These are phyloP conservation scores for Cyberlindnera japonica DNA, from an alignment of 805 yeast species.

Conservation along the genomic window DNA sequence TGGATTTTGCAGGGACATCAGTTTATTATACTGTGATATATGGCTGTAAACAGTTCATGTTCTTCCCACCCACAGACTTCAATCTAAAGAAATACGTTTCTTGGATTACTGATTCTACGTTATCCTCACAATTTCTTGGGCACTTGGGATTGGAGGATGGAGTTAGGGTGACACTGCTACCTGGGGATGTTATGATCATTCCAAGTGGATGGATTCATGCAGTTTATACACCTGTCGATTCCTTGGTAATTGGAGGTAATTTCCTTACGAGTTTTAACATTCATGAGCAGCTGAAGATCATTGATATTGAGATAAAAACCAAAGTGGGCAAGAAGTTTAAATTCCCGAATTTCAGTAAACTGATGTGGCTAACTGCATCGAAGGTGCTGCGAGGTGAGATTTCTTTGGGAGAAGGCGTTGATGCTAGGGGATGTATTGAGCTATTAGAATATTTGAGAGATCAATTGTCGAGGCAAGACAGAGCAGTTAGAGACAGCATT, in stretches of 20 bases:
- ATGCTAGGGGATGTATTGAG: slow-evolving; percentile 6
- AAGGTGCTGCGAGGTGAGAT: slow-evolving; percentile 9
- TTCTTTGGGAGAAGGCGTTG: slow-evolving; percentile 8
- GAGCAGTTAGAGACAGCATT: slow-evolving; percentile 6
- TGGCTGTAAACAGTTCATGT: slow-evolving; percentile 72
- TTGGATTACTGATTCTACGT: slow-evolving; percentile 71
- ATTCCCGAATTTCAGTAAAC: slow-evolving; percentile 70
- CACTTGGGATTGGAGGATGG: slow-evolving; percentile 46
- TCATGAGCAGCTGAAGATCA: slow-evolving; percentile 52
- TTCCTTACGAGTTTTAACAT: slow-evolving; percentile 66
- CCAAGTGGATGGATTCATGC: slow-evolving; percentile 96
- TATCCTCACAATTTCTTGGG: slow-evolving; percentile 62
- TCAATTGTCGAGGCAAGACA: slow-evolving; percentile 3
- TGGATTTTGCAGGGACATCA: slow-evolving; percentile 90
- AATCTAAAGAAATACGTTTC: slow-evolving; percentile 59
- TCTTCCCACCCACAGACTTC: slow-evolving; percentile 69
- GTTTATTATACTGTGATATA: slow-evolving; percentile 79
- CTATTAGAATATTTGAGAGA: slow-evolving; percentile 9
- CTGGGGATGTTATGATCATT: slow-evolving; percentile 75
- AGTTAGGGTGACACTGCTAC: slow-evolving; percentile 45
- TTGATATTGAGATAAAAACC: slow-evolving; percentile 59
- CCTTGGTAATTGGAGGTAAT: slow-evolving; percentile 85
- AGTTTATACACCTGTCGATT: slow-evolving; percentile 77
- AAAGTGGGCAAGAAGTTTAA: slow-evolving; percentile 72
- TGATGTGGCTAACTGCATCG: slow-evolving; percentile 62